phyloP scores from a whole-genome alignment of 2,329 filamentous ascomycete species.

The Xylaria polymorpha region DNA sequence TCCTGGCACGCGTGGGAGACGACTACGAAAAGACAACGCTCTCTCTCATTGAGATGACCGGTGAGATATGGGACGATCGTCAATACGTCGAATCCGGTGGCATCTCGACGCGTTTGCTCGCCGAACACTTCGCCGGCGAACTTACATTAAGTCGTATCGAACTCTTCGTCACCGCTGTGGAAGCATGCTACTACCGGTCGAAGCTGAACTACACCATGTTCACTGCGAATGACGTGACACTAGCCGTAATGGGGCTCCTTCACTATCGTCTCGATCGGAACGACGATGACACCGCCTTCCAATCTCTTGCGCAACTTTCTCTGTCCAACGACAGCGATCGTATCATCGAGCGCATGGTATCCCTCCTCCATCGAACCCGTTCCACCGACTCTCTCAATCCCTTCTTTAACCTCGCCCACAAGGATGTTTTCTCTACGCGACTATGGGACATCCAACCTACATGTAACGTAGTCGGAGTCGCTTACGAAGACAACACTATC shows the following conservation, averaged over 20 bases:
- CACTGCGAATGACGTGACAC: slow-evolving; percentile 47
- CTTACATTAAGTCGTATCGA: slow-evolving; percentile 47
- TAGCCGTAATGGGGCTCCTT: slow-evolving; percentile 50
- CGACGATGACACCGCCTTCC: slow-evolving; percentile 45
- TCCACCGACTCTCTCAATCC: slow-evolving; percentile 24
- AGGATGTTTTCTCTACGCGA: slow-evolving; percentile 46
- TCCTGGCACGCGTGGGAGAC: slow-evolving; percentile 27
- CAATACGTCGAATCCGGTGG: slow-evolving; percentile 32
- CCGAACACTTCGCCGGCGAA: slow-evolving; percentile 47
- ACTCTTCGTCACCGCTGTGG: slow-evolving; percentile 43
- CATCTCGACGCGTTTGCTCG: slow-evolving; percentile 41
- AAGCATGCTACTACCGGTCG: slow-evolving; percentile 40
- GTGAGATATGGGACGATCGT: slow-evolving; percentile 42
- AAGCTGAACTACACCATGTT: slow-evolving; percentile 27
- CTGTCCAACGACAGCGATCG: slow-evolving; percentile 49
- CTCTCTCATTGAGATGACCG: slow-evolving; percentile 42
- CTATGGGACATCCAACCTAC: slow-evolving; percentile 51
- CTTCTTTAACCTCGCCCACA: slow-evolving; percentile 40
- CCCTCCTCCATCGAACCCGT: slow-evolving; percentile 39
- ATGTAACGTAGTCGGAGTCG: slow-evolving; percentile 49
- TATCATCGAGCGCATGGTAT: slow-evolving; percentile 50
- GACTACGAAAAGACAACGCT: slow-evolving; percentile 29
- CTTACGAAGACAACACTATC: slow-evolving; percentile 47
- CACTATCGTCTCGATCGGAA: slow-evolving; percentile 44
- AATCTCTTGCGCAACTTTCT: slow-evolving; percentile 49